phyloP scores from a whole-genome alignment of 106 monocot species.

The Allium cepa region DNA sequence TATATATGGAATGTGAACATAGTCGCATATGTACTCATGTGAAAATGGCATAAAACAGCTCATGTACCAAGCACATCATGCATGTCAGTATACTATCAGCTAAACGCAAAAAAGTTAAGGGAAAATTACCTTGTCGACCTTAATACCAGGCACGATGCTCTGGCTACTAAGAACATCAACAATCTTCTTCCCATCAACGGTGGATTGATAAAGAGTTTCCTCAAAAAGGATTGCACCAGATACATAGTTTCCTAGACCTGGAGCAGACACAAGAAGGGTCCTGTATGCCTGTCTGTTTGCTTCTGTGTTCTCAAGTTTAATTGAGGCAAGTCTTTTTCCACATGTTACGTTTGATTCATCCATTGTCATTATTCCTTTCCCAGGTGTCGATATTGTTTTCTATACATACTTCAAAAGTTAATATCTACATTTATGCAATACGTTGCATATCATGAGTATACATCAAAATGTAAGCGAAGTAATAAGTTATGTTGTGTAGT shows the following conservation, averaged over 20 bases:
- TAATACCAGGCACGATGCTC: constrained; percentile 81
- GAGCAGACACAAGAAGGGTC: constrained; percentile 70
- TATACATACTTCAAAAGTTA: constrained; percentile 10
- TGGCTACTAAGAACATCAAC: constrained; percentile 85
- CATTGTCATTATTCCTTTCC: constrained; percentile 90
- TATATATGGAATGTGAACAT: neutral
- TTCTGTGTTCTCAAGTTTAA: constrained; percentile 97
- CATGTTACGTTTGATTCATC: constrained; percentile 97
- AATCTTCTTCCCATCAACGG: constrained; percentile 81
- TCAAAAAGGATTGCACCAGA: constrained; percentile 97
- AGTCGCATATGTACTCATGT: neutral
- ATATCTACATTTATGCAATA: neutral
- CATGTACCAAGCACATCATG: neutral
- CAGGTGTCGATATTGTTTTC: constrained; percentile 95
- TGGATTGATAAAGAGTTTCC: constrained; percentile 91
- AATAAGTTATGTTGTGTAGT: neutral
- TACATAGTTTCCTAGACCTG: constrained; percentile 79
- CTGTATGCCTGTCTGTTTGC: constrained; percentile 92
- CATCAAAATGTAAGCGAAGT: neutral
- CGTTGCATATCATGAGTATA: neutral
- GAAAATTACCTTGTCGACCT: constrained; percentile 84
- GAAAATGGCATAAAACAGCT: neutral
- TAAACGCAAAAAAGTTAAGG: neutral
- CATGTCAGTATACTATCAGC: neutral
- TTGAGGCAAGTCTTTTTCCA: constrained; percentile 85